Percentiles rank a stretch among this genome's conserved stretches.
phyloP scores from a whole-genome alignment of 2,329 filamentous ascomycete species.

The Cordyceps fumosorosea region DNA sequence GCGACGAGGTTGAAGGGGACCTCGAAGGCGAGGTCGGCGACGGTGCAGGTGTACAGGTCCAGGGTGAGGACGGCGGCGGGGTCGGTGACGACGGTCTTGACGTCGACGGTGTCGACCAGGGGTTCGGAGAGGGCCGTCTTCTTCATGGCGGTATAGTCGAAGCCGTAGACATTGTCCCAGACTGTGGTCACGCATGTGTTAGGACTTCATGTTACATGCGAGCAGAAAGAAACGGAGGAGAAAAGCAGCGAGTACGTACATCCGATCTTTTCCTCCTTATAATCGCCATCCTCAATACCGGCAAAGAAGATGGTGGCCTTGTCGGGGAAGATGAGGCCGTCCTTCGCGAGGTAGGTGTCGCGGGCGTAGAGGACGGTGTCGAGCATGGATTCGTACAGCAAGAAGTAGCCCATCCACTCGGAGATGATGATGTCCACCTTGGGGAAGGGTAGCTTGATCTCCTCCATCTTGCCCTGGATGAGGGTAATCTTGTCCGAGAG shows the following conservation, averaged over 20 bases:
- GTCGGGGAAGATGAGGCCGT: constrained; percentile 95
- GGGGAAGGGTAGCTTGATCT: constrained; percentile 85
- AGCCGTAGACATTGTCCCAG: constrained; percentile 99
- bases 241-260: constrained; percentile 50
- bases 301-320: constrained; percentile 97
- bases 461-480: constrained; percentile 99
- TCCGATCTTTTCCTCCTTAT: constrained; percentile 99
- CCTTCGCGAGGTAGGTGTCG: constrained; percentile 80
- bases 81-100: constrained; percentile 95
- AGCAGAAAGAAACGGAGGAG: not conserved
- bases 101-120: constrained; percentile 93
- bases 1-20: constrained; percentile 68
- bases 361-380: constrained; percentile 96
- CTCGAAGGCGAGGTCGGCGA: constrained; percentile 76
- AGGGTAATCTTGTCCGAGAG: constrained; percentile 95
- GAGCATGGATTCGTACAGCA: constrained; percentile 98
- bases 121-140: constrained; percentile 89
- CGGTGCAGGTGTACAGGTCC: constrained; percentile 85
- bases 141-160: constrained; percentile 93
- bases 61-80: constrained; percentile 78
- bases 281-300: constrained; percentile 96
- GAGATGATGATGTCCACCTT: constrained; percentile 99
- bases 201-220: not conserved
- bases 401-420: constrained; percentile 99
- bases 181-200: constrained; percentile 47